Evolutionary conservation across 108 stramenopile species (phyloP).

Genomic region (Discostella stelligeroides): DNA sequence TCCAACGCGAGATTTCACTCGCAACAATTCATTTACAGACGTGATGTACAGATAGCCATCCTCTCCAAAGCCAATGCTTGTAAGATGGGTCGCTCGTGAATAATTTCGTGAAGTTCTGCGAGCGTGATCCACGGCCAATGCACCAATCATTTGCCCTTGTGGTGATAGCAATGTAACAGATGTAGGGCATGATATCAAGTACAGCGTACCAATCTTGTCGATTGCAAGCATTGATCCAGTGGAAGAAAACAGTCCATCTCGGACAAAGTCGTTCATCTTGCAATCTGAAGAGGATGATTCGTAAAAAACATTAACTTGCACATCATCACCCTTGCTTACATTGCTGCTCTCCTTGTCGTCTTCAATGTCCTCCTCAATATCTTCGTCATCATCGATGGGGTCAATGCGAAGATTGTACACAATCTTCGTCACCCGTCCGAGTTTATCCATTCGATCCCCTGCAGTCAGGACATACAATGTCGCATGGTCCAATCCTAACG

Average conservation of each 20-base stretch:
- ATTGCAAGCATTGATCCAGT: slow-evolving; percentile 51
- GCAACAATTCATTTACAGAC: slow-evolving; percentile 43
- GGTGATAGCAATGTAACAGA: slow-evolving; percentile 25
- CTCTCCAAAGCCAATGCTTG: slow-evolving; percentile 61
- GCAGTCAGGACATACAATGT: slow-evolving; percentile 40
- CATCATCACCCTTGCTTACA: neutral
- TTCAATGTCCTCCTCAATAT: slow-evolving; percentile 15
- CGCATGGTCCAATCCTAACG: slow-evolving; percentile 45
- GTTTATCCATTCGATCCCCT: neutral
- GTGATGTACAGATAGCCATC: slow-evolving; percentile 72
- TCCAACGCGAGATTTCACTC: slow-evolving; percentile 51
- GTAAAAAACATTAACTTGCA: slow-evolving; percentile 12
- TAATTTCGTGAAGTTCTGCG: neutral
- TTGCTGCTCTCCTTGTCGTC: slow-evolving; percentile 5
- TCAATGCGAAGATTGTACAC: slow-evolving; percentile 23
- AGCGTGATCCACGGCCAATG: slow-evolving; percentile 25
- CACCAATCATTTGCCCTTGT: slow-evolving; percentile 27
- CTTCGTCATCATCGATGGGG: slow-evolving; percentile 8
- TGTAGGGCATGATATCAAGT: slow-evolving; percentile 43
- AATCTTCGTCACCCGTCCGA: slow-evolving; percentile 15
- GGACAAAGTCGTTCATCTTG: slow-evolving; percentile 14
- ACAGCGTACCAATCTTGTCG: slow-evolving; percentile 56
- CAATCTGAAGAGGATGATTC: slow-evolving; percentile 41
- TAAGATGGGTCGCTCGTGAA: slow-evolving; percentile 5
- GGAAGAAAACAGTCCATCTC: neutral